Base-by-base conservation (phyloP, 2,329 filamentous ascomycete genomes). In the Beauveria asiatica region DNA sequence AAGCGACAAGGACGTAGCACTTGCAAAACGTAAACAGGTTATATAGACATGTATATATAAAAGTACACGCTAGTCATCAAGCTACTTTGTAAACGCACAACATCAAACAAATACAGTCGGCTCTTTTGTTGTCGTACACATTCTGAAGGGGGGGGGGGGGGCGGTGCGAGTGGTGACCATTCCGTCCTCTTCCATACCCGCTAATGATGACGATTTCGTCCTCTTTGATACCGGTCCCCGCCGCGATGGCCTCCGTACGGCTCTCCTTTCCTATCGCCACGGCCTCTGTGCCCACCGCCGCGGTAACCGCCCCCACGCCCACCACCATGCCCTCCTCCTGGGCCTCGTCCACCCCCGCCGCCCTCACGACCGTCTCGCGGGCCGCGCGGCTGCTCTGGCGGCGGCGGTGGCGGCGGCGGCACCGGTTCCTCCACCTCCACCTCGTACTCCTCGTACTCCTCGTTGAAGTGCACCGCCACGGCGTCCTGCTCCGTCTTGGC, bases 391-490 rank as follows among this genome's bases (percentile, higher is more conserved):
- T 59, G 66, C 10, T 67, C 66, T 25, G 68, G 70, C 33, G 67
- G 64, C 17, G 71, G 72, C 13, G 66, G 65, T 9, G 67, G 67
- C 27, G 68, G 70, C 37, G 67, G 64, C 21, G 72, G 72, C 17
- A 84, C 74, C 1, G 72, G 70, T 66, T 89, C 86, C 65, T 96
- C 90, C 25, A 92, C 84, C 69, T 95, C 90, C 46, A 89, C 78
- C 69, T 89, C 86, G 67, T 87, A 86, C 69, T 92, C 88, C 65
- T 92, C 89, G 67, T 84, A 90, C 68, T 91, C 87, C 48, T 88
- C 83, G 46, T 82, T 83, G 69, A 88, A 90, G 71, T 87, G 92
- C 54, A 82, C 78, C 4, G 80, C 80, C 2, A 92, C 87, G 13
- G 81, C 79, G 13, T 81, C 80, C 66, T 84, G 83, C 74, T 99